These are phyloP conservation scores for Parathielavia appendiculata DNA, from an alignment of 495 filamentous ascomycete genomes.

Conservation along the genomic window DNA sequence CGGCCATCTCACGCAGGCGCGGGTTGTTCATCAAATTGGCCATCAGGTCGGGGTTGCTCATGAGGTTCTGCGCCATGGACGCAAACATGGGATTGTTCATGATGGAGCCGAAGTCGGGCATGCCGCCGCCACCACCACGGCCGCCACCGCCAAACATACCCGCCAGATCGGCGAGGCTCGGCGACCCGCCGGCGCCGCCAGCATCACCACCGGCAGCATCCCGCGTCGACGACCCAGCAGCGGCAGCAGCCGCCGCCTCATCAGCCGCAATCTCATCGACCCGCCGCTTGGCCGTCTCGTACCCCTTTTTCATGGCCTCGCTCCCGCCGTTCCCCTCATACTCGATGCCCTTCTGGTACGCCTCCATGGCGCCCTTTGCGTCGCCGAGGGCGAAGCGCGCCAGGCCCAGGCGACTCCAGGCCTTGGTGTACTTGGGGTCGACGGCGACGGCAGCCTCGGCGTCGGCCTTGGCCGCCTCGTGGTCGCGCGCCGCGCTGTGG, in stretches of 20 bases:
- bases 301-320: slow-evolving; percentile 89
- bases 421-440: slow-evolving; percentile 93
- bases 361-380: slow-evolving; percentile 85
- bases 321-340: slow-evolving; percentile 84
- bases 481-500: slow-evolving; percentile 72
- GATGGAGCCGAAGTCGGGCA: slow-evolving; percentile 75
- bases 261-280: slow-evolving; percentile 65
- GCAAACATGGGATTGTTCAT: slow-evolving; percentile 99
- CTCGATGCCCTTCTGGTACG: slow-evolving; percentile 89
- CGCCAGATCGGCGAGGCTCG: slow-evolving; percentile 51
- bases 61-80: slow-evolving; percentile 91
- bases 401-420: slow-evolving; percentile 86
- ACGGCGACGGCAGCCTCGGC: slow-evolving; percentile 80
- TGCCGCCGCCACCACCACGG: slow-evolving; percentile 62
- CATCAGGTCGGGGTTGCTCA: slow-evolving; percentile 91
- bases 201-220: slow-evolving; percentile 33
- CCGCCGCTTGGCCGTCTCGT: slow-evolving; percentile 79
- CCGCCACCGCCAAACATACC: slow-evolving; percentile 61
- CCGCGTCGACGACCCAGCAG: slow-evolving; percentile 31
- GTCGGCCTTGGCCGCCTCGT: slow-evolving; percentile 73
- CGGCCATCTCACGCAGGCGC: slow-evolving; percentile 74
- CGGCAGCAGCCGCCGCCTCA: slow-evolving; percentile 28
- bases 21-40: slow-evolving; percentile 90
- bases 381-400: slow-evolving; percentile 88
- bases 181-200: slow-evolving; percentile 45